Base-by-base conservation (phyloP, 495 filamentous ascomycete genomes). In the Aspergillus steynii region DNA sequence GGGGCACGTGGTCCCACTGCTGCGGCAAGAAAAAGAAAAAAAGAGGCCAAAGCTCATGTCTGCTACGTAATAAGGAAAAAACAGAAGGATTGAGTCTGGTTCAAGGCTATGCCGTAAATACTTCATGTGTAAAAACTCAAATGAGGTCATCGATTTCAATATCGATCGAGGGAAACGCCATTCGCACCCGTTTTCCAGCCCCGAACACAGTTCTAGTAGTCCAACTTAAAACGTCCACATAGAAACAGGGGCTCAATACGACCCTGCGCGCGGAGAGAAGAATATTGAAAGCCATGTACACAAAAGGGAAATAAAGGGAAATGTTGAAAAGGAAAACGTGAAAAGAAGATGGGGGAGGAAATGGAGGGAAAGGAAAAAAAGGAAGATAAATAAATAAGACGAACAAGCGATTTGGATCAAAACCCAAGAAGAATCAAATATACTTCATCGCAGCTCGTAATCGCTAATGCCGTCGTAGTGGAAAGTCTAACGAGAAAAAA, bases 141-240 rank as follows among this genome's bases (percentile, higher is more conserved):
- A 76, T 74, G 62, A 69, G 68, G 69, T 71, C 71, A 71, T 73
- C 73, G 66, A 74, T 70, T 70, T 70, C 56, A 64, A 61, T 59
- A 65, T 69, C 73, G 67, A 69, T 27, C 69, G 63, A 74, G 73
- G 68, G 66, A 78, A 80, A 80, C 78, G 78, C 78, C 78, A 76
- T 76, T 75, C 68, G 68, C 76, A 77, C 78, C 75, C 66, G 71
- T 81, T 81, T 77, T 76, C 77, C 75, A 77, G 68, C 74, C 74
- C 75, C 72, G 72, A 78, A 78, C 75, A 76, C 68, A 74, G 73
- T 78, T 79, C 74, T 78, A 77, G 74, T 74, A 70, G 65, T 75
- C 74, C 73, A 79, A 76, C 71, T 75, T 65, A 68, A 50, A 68
- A 74, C 65, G 56, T 72, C 69, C 72, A 68, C 71, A 71, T 65